Conservation (phyloP, 306 rosid genomes). For the Pyrus pyrifolia region DNA sequence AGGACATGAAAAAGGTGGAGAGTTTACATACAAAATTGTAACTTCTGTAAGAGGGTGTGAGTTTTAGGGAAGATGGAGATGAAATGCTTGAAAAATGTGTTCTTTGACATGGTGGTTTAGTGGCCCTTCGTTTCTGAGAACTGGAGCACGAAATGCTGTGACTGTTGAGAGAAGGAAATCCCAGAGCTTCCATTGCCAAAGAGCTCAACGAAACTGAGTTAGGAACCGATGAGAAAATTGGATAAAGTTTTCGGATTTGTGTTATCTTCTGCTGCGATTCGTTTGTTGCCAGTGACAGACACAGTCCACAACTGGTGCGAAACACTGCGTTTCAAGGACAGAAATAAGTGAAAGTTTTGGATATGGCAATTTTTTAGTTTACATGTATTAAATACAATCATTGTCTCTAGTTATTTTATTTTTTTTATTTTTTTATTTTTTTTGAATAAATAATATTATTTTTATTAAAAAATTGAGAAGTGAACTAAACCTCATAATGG, state of each 20-base stretch:
- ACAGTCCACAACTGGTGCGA: background rate
- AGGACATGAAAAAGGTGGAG: background rate
- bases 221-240: background rate
- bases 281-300: background rate
- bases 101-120: conserved; percentile 4
- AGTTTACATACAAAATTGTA: conserved; percentile 31
- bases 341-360: no score
- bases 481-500: no score
- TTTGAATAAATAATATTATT: no score
- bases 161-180: conserved; percentile 46
- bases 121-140: conserved; percentile 15
- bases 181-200: conserved; percentile 55
- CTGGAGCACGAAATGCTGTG: conserved; percentile 25
- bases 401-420: no score
- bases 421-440: no score
- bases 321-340: background rate
- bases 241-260: background rate
- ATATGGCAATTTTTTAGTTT: no score
- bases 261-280: background rate
- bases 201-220: background rate
- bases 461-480: fast-evolving
- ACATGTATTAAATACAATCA: no score
- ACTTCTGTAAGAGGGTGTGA: conserved; percentile 18
- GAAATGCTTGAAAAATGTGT: conserved; percentile 18
- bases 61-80: conserved; percentile 30